phyloP scores from a whole-genome alignment of 1,139 yeast genomes.

The Pichia sp. region DNA sequence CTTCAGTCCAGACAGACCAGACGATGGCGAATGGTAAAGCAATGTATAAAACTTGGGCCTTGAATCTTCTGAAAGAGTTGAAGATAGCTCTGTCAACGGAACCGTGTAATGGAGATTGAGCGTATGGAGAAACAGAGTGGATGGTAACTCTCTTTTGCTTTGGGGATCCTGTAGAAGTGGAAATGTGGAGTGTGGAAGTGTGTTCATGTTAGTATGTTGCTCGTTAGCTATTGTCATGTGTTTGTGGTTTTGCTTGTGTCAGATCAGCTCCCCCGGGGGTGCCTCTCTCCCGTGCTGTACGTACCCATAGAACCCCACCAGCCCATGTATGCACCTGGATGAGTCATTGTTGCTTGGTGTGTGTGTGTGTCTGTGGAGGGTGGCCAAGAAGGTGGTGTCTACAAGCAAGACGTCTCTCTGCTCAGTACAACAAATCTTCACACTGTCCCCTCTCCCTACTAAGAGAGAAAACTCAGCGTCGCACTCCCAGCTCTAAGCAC shows the following conservation, averaged over 20 bases:
- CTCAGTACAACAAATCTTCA: too few species aligned
- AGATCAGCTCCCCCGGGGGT: too few species aligned
- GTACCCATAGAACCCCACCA: slow-evolving; percentile 84
- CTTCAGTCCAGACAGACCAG: slow-evolving; percentile 85
- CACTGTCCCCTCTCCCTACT: neutral
- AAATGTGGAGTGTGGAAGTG: too few species aligned
- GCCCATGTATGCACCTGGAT: slow-evolving; percentile 87
- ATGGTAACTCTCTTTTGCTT: slow-evolving; percentile 83
- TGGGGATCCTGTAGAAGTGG: slow-evolving; percentile 52
- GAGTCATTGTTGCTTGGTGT: slow-evolving; percentile 34
- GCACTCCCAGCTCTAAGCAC: neutral
- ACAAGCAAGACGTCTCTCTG: too few species aligned
- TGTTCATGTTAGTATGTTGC: too few species aligned
- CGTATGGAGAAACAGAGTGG: slow-evolving; percentile 91
- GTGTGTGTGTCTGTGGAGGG: too few species aligned
- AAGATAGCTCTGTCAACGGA: slow-evolving; percentile 81
- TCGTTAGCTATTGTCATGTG: too few species aligned
- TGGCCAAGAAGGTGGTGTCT: too few species aligned
- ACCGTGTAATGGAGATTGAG: slow-evolving; percentile 91
- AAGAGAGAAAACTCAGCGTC: neutral
- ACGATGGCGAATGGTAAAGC: slow-evolving; percentile 75
- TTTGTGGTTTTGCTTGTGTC: too few species aligned
- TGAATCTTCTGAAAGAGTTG: slow-evolving; percentile 94
- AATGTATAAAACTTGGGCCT: slow-evolving; percentile 78
- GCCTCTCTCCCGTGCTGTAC: too few species aligned